Evolutionary conservation across 2,329 filamentous ascomycete species (phyloP).

Genomic region (Fusarium sp.): DNA sequence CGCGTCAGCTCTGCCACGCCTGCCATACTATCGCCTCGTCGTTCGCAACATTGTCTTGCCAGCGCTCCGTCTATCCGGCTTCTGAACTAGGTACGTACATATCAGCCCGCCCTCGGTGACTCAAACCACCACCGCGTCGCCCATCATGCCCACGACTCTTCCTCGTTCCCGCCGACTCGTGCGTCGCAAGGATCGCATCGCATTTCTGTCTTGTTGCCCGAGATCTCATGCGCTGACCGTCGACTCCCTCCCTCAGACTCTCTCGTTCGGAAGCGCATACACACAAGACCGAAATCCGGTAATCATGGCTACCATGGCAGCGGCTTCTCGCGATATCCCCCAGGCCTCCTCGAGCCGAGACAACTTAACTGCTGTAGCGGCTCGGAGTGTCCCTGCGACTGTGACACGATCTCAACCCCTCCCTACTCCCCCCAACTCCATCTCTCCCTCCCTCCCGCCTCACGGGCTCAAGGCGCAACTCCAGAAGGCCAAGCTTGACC

Average conservation of each 20-base stretch:
- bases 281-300: slow-evolving; percentile 50
- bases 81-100: slow-evolving; percentile 51
- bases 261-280: slow-evolving; percentile 60
- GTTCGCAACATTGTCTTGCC: slow-evolving; percentile 41
- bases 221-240: slow-evolving; percentile 33
- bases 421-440: slow-evolving; percentile 94
- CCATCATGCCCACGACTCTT: slow-evolving; percentile 22
- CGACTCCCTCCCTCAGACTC: slow-evolving; percentile 48
- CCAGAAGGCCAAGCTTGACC: slow-evolving; percentile 69
- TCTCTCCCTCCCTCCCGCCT: slow-evolving; percentile 87
- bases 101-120: slow-evolving; percentile 33
- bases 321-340: slow-evolving; percentile 76
- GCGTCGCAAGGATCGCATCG: slow-evolving; percentile 20
- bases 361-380: slow-evolving; percentile 80
- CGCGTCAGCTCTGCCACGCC: slow-evolving; percentile 61
- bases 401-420: slow-evolving; percentile 74
- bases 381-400: slow-evolving; percentile 70
- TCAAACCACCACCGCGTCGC: slow-evolving; percentile 36
- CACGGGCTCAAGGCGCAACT: slow-evolving; percentile 80
- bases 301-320: slow-evolving; percentile 74
- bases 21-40: slow-evolving; percentile 45
- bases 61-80: slow-evolving; percentile 44
- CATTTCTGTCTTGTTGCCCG: slow-evolving; percentile 2
- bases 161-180: slow-evolving; percentile 6
- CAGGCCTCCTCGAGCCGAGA: slow-evolving; percentile 72